phyloP scores from a whole-genome alignment of 768 basidiomycete species.

The Termitomyces sp. region DNA sequence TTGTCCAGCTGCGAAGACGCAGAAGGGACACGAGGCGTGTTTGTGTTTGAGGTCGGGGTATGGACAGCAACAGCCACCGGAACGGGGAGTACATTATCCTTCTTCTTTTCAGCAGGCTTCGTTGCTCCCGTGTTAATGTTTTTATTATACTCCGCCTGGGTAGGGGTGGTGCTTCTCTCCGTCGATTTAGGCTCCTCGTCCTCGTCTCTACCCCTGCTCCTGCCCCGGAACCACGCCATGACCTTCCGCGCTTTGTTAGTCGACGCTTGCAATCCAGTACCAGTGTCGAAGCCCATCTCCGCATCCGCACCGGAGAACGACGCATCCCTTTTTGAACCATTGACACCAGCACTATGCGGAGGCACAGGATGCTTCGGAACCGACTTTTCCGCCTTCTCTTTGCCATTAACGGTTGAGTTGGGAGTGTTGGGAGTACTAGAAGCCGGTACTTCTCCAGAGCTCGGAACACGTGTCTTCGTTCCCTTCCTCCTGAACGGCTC shows the following conservation, averaged over 20 bases:
- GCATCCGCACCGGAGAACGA: conserved; percentile 16
- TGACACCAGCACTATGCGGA: conserved; percentile 9
- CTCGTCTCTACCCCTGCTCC: conserved; percentile 40
- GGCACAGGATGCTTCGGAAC: conserved; percentile 1
- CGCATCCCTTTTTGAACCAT: conserved; percentile 3
- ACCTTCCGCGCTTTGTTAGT: conserved; percentile 91
- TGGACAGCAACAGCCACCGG: conserved; percentile 39
- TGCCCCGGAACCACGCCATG: conserved; percentile 96
- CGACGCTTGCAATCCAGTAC: conserved; percentile 53
- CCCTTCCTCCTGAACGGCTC: conserved; percentile 60
- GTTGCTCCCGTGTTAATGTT: no score
- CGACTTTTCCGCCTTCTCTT: conserved; percentile 1
- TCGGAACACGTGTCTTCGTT: conserved; percentile 26
- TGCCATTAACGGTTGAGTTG: background rate
- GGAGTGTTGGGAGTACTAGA: conserved; percentile 1
- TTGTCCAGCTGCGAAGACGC: conserved; percentile 17
- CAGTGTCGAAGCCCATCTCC: conserved; percentile 27
- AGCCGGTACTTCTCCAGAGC: conserved; percentile 18
- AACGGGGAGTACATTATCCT: conserved; percentile 22
- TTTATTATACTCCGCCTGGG: conserved; percentile 21
- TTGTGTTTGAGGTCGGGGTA: conserved; percentile 15
- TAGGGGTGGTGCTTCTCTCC: conserved; percentile 21
- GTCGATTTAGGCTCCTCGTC: conserved; percentile 11
- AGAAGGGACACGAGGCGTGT: conserved; percentile 19
- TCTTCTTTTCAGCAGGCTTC: conserved; percentile 3